Evolutionary conservation across 2,329 filamentous ascomycete species (phyloP).

Genomic region (Penicillium rolfsii): DNA sequence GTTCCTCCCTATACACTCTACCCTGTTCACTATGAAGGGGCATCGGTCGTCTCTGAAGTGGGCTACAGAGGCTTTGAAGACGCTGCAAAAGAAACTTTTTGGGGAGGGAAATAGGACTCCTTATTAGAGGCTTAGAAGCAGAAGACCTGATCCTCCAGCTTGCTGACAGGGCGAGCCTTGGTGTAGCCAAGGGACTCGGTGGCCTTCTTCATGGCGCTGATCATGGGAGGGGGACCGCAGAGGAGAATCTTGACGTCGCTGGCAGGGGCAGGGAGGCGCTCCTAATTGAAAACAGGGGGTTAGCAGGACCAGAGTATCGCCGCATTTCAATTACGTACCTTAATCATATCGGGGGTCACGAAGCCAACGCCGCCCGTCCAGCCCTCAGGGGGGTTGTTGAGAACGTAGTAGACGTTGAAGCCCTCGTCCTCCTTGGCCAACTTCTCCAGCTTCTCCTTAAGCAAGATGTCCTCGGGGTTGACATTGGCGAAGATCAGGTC

Average conservation of each 20-base stretch:
- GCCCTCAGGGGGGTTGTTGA: constrained; percentile 90
- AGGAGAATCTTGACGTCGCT: constrained; percentile 90
- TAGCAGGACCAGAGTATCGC: constrained; percentile 27
- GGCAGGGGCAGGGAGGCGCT: constrained; percentile 73
- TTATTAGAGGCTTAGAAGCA: constrained; percentile 67
- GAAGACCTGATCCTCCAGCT: constrained; percentile 97
- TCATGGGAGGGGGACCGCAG: constrained; percentile 95
- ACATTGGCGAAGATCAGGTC: constrained; percentile 98
- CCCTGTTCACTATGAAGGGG: neutral
- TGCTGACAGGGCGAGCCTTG: constrained; percentile 93
- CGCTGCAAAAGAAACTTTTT: neutral
- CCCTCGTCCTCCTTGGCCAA: constrained; percentile 75
- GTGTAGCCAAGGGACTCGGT: constrained; percentile 85
- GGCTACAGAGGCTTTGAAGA: neutral
- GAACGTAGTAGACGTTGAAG: constrained; percentile 89
- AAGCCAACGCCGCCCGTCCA: constrained; percentile 95
- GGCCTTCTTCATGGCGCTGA: constrained; percentile 95
- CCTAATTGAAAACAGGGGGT: constrained; percentile 31
- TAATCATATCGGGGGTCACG: constrained; percentile 94
- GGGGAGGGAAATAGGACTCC: constrained; percentile 5
- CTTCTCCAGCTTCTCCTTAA: constrained; percentile 87
- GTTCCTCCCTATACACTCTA: neutral
- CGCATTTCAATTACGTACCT: constrained; percentile 55
- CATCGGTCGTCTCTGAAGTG: neutral
- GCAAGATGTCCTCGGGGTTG: constrained; percentile 85